Evolutionary conservation across 768 basidiomycete genomes (phyloP), one percentile per base, ranked within the genome.

Genomic region (Strobilomyces confusus): DNA sequence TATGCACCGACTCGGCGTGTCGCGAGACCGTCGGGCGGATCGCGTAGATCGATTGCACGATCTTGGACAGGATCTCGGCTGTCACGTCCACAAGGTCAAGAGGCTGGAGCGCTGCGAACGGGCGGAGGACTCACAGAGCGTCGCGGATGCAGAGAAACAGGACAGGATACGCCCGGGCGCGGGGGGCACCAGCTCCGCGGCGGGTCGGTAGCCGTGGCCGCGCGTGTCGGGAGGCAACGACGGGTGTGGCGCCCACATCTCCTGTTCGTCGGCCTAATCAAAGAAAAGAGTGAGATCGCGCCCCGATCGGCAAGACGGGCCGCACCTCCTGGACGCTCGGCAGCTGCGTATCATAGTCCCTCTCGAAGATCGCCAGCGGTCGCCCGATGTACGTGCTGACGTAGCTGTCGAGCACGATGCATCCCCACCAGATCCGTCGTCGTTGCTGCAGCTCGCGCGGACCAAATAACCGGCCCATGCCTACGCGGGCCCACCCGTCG

Each of bases 321-420:
- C 62, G 51, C 57, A 85, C 83, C 68, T 88, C 84, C 33, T 79
- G 75, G 33, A 80, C 74, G 52, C 72, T 74, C 13, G 88, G 89
- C 25, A 89, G 60, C 44, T 76, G 73, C 17, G 88, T 88, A 62
- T 92, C 89, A 52, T 85, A 90, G 63, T 92, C 89, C 57, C 77
- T 72, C 63, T 89, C 89, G 58, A 77, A 83, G 25, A 92, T 84
- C 59, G 85, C 80, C 49, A 90, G 72, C 1, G 89, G 89, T 14
- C 89, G 80, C 40, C 87, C 88, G 54, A 91, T 89, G 67, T 89
- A 89, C 17, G 84, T 77, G 52, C 84, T 87, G 42, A 90, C 82
- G 68, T 89, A 91, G 60, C 84, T 83, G 66, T 91, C 87, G 78
- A 91, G 80, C 34, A 87, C 71, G 33, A 89, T 80, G 66, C 89